Conservation (phyloP, 805 yeast genomes). For the Metschnikowia picachoensis region DNA sequence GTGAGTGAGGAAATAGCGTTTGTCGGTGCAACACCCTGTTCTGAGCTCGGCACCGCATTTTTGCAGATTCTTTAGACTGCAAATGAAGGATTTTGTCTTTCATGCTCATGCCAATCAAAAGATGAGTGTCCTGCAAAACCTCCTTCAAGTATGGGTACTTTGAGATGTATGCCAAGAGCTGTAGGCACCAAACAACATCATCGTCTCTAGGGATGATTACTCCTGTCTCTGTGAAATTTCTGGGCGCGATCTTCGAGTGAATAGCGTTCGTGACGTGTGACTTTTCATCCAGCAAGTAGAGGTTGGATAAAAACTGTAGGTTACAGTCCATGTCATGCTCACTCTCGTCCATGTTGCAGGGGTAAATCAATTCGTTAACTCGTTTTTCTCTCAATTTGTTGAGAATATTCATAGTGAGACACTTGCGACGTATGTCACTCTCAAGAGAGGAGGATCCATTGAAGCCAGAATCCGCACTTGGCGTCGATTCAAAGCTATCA, state of each 20-base stretch:
- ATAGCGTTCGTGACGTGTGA: conserved; percentile 23
- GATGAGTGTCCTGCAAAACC: conserved; percentile 67
- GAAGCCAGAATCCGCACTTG: conserved; percentile 2
- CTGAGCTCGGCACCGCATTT: conserved; percentile 28
- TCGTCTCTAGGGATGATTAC: conserved; percentile 86
- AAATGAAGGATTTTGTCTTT: conserved; percentile 38
- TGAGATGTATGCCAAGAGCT: conserved; percentile 86
- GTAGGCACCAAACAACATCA: conserved; percentile 91
- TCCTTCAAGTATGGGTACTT: conserved; percentile 81
- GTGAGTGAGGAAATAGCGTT: conserved; percentile 32
- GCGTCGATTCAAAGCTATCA: conserved; percentile 14
- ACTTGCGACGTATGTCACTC: conserved; percentile 35
- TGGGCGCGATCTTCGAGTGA: conserved; percentile 30
- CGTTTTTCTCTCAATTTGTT: conserved; percentile 37
- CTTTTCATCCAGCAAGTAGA: conserved; percentile 35
- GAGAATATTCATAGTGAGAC: conserved; percentile 32
- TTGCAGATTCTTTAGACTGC: conserved; percentile 34
- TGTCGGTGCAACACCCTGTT: conserved; percentile 29
- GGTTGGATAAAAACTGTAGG: conserved; percentile 38
- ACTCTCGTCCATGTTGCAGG: conserved; percentile 21
- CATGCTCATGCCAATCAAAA: conserved; percentile 61
- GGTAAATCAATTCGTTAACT: conserved; percentile 31
- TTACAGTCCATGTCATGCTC: conserved; percentile 42
- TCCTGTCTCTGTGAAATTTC: conserved; percentile 52
- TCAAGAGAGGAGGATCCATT: conserved; percentile 14